A percentile compares a stretch with the other conserved stretches of the same genome.
Evolutionary conservation across 75 land plant species (phyloP).

Genomic region (Sequoiadendron giganteum): DNA sequence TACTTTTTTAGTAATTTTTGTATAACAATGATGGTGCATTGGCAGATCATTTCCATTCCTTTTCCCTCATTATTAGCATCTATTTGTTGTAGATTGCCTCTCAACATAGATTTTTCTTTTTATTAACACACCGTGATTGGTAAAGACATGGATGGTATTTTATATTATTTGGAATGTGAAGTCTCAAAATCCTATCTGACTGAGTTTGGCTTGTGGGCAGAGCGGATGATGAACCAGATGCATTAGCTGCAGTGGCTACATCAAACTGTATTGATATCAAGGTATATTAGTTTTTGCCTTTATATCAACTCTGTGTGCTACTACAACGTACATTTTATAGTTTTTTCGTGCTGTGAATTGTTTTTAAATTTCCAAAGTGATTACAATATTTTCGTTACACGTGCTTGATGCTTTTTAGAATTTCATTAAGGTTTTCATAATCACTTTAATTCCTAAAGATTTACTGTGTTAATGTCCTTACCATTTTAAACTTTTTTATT

Average conservation of each 20-base stretch:
- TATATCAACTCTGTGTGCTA: neutral
- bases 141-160: neutral
- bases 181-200: neutral
- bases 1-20: neutral
- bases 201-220: constrained; percentile 7
- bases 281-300: neutral
- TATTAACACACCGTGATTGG: neutral
- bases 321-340: neutral
- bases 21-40: neutral
- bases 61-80: neutral
- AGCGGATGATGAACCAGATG: constrained; percentile 6
- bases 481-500: too few relatives aligned
- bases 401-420: neutral
- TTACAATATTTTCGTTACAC: neutral
- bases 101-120: neutral
- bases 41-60: neutral
- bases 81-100: neutral
- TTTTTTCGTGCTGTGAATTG: neutral
- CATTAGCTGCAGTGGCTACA: neutral
- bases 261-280: neutral
- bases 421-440: too few relatives aligned
- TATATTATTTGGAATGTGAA: neutral
- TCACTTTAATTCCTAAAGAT: too few relatives aligned
- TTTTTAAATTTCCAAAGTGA: neutral
- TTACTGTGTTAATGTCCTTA: neutral